Evolutionary conservation across 176 grass and related monocot genomes (phyloP).

Genomic region (Musa beccarii): DNA sequence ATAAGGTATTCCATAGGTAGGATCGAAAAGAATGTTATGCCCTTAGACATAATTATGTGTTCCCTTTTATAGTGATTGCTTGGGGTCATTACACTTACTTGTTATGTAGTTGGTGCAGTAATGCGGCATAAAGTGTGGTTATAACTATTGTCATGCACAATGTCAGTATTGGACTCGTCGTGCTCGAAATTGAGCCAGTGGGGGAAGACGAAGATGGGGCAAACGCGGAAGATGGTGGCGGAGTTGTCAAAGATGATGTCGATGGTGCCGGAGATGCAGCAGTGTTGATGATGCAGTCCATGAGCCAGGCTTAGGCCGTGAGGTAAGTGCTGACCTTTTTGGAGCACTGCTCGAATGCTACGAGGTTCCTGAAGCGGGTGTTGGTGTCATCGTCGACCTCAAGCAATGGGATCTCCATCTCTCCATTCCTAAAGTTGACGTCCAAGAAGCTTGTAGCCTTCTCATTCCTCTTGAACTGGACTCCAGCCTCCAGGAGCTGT

Average conservation of each 20-base stretch:
- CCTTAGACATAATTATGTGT: too few relatives aligned
- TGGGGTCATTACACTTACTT: too few relatives aligned
- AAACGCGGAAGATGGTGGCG: too few relatives aligned
- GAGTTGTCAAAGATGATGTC: too few relatives aligned
- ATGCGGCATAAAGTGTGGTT: constrained; percentile 24
- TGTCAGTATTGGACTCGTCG: too few relatives aligned
- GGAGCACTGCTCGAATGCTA: constrained; percentile 37
- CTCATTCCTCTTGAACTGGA: constrained; percentile 3
- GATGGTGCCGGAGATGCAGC: too few relatives aligned
- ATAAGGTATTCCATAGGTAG: too few relatives aligned
- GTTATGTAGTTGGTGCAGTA: constrained; percentile 21
- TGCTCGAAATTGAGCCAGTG: too few relatives aligned
- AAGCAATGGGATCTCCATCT: constrained; percentile 37
- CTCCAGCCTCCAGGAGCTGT: constrained; percentile 31
- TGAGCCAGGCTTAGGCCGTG: constrained; percentile 15
- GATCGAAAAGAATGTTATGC: too few relatives aligned
- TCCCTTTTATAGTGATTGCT: too few relatives aligned
- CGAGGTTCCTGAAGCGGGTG: constrained; percentile 15
- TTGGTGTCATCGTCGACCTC: constrained; percentile 20
- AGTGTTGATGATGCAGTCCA: constrained; percentile 22
- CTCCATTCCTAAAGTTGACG: not conserved
- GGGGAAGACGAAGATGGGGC: too few relatives aligned
- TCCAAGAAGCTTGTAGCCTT: constrained; percentile 8
- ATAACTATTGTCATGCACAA: too few relatives aligned
- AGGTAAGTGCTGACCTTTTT: not conserved